Evolutionary conservation across 495 filamentous ascomycete genomes (phyloP).

Genomic region (Trichoderma erinaceum): DNA sequence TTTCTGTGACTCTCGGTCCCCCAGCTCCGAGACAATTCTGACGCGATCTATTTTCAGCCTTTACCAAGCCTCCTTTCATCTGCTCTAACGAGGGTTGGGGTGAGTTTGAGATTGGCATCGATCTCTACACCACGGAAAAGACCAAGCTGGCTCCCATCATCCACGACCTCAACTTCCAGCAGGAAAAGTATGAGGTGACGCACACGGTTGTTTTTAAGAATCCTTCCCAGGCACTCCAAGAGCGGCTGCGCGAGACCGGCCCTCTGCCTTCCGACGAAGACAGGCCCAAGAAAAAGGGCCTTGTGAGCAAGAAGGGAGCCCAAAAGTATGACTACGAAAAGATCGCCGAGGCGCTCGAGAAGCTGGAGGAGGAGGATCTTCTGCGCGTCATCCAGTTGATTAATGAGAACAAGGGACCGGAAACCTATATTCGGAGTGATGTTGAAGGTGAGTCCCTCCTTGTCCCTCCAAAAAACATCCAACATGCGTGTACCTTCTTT

Average conservation of each 20-base stretch:
- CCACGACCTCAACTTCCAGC: slow-evolving; percentile 91
- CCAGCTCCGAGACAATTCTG: background rate
- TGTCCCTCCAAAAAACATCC: background rate
- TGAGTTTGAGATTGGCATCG: slow-evolving; percentile 89
- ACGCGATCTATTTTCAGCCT: slow-evolving; percentile 42
- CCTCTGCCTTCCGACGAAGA: slow-evolving; percentile 71
- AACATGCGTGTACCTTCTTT: slow-evolving; percentile 11
- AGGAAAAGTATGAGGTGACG: slow-evolving; percentile 72
- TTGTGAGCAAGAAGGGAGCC: slow-evolving; percentile 50
- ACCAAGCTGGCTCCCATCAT: slow-evolving; percentile 65
- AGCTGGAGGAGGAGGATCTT: slow-evolving; percentile 56
- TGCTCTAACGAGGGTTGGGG: slow-evolving; percentile 96
- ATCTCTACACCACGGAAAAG: slow-evolving; percentile 73
- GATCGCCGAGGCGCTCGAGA: slow-evolving; percentile 64
- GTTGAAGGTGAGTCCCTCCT: slow-evolving; percentile 65
- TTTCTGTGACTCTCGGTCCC: background rate
- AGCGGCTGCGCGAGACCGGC: slow-evolving; percentile 70
- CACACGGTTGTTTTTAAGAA: slow-evolving; percentile 85
- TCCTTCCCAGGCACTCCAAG: slow-evolving; percentile 74
- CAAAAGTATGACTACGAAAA: slow-evolving; percentile 90
- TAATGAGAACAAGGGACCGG: slow-evolving; percentile 86
- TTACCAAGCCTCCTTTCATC: slow-evolving; percentile 78
- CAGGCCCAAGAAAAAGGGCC: slow-evolving; percentile 48
- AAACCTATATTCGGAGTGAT: slow-evolving; percentile 96
- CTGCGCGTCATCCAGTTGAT: slow-evolving; percentile 95